Evolutionary conservation across 2,329 filamentous ascomycete species (phyloP).

Genomic region (Calonectria pseudoturangicola): DNA sequence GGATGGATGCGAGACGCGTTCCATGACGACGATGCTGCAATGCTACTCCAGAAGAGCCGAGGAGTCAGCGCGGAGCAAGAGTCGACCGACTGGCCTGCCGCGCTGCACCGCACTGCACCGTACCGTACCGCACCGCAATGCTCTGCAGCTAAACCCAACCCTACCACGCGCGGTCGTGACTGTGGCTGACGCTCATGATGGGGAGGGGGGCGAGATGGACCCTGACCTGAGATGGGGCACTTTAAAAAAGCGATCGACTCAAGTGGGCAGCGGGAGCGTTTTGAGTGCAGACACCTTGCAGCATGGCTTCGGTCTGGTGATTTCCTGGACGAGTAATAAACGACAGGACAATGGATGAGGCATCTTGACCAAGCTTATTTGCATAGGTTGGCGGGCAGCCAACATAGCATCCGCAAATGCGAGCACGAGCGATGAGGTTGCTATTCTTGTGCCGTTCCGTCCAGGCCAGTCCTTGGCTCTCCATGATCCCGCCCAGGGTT

Average conservation of each 20-base stretch:
- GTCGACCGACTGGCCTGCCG: slow-evolving; percentile 5
- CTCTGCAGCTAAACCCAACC: slow-evolving; percentile 6
- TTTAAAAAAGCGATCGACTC: slow-evolving; percentile 19
- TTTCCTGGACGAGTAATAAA: background rate
- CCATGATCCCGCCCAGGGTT: slow-evolving; percentile 24
- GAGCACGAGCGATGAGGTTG: background rate
- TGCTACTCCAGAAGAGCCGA: background rate
- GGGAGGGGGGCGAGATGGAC: background rate
- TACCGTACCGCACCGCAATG: background rate
- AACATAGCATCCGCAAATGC: slow-evolving; percentile 3
- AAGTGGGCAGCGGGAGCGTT: slow-evolving; percentile 17
- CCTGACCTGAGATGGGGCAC: slow-evolving; percentile 26
- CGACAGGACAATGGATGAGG: background rate
- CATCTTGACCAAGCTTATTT: background rate
- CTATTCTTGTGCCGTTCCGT: slow-evolving; percentile 12
- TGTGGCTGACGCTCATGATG: slow-evolving; percentile 46
- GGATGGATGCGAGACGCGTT: slow-evolving; percentile 33
- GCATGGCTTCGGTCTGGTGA: slow-evolving; percentile 6
- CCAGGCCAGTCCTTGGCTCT: slow-evolving; percentile 16
- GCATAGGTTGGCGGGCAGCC: background rate
- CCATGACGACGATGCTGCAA: slow-evolving; percentile 38
- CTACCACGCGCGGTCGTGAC: slow-evolving; percentile 44
- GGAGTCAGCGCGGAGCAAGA: slow-evolving; percentile 14
- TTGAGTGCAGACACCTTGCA: slow-evolving; percentile 20
- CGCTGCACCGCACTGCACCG: background rate